phyloP scores from a whole-genome alignment of 345 rosid species.

The Salix koriyanagi region DNA sequence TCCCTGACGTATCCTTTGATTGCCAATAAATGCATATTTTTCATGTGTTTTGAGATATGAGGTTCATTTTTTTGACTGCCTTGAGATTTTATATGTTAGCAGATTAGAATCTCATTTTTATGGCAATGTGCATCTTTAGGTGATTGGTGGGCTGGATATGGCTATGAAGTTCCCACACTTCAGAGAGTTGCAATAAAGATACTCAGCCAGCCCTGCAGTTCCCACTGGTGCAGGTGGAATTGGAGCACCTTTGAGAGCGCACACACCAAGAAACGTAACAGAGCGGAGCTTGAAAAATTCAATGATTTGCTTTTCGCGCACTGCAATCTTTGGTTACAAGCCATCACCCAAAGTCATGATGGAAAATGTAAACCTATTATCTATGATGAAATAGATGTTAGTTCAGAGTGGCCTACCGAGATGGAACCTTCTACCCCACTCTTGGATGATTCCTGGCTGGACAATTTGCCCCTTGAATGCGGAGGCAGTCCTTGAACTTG shows the following conservation, averaged over 20 bases:
- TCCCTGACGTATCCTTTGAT: background rate
- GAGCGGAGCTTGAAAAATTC: conserved; percentile 18
- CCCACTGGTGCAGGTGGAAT: conserved; percentile 31
- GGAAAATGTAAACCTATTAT: conserved; percentile 39
- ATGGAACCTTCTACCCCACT: conserved; percentile 35
- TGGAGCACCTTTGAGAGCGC: conserved; percentile 24
- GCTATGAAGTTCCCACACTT: conserved; percentile 29
- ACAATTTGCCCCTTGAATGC: conserved; percentile 33
- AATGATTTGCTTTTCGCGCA: conserved; percentile 30
- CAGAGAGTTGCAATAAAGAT: conserved; percentile 24
- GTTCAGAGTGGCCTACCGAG: conserved; percentile 53
- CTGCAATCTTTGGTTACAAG: conserved; percentile 53
- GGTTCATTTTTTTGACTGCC: background rate
- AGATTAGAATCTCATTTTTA: background rate
- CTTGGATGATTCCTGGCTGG: conserved; percentile 51
- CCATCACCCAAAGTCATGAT: conserved; percentile 29
- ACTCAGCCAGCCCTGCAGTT: conserved; percentile 28
- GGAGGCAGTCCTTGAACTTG: conserved; percentile 30
- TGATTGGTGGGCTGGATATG: conserved; percentile 34
- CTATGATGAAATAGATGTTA: conserved; percentile 49
- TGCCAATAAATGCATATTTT: background rate
- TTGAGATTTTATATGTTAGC: background rate
- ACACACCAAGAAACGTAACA: conserved; percentile 14
- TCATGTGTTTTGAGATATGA: background rate
- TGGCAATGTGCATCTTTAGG: conserved; percentile 5